These are phyloP conservation scores for Fraxinus albicans DNA, from an alignment of 305 asterid species.

Conservation along the genomic window DNA sequence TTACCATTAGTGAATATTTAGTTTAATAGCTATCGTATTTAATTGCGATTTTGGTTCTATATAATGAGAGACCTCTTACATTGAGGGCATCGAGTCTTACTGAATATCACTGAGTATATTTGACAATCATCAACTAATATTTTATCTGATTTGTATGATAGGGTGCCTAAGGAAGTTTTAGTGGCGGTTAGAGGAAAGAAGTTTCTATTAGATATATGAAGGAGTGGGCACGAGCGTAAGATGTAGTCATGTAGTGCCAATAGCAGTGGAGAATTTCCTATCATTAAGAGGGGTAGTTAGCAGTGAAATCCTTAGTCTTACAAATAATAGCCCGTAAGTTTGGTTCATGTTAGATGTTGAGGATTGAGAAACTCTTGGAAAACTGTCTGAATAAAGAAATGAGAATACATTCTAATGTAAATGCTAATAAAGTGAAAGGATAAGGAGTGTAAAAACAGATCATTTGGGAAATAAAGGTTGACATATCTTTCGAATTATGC, in stretches of 20 bases:
- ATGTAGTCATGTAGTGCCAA: background rate
- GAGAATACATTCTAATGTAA: no score
- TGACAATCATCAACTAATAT: background rate
- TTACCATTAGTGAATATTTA: no score
- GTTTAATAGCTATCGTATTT: no score
- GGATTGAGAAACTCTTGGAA: no score
- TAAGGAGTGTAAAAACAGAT: background rate
- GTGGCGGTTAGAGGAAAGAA: background rate
- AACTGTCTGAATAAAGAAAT: no score
- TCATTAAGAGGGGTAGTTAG: background rate
- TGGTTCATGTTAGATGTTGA: no score
- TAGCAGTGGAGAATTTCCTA: background rate
- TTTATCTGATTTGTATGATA: background rate
- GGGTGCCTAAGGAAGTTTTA: background rate
- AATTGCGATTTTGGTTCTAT: no score
- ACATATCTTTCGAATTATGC: background rate
- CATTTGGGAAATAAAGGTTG: background rate
- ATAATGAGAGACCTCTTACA: no score
- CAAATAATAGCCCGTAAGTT: no score
- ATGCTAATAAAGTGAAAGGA: background rate
- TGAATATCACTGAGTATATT: no score
- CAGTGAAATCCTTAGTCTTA: no score
- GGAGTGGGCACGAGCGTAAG: background rate
- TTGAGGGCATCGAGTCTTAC: no score
- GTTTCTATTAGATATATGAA: background rate